These are phyloP conservation scores for Globisporangium irregulare DNA, from an alignment of 352 stramenopile genomes.

Conservation along the genomic window DNA sequence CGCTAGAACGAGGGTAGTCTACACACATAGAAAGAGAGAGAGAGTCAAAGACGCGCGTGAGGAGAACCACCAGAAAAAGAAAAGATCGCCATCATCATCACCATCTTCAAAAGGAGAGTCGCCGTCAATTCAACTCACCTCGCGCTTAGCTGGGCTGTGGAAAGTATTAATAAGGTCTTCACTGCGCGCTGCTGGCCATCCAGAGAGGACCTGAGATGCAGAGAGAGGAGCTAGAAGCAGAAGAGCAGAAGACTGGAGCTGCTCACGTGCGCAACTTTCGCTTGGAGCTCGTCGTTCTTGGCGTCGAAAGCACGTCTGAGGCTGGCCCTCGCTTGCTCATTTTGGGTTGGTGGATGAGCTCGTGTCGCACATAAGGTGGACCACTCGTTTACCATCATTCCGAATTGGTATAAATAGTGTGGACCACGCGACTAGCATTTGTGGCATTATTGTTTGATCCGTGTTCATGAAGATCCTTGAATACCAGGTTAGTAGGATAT, in stretches of 20 bases:
- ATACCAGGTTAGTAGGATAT: too few relatives aligned
- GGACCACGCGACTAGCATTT: neutral
- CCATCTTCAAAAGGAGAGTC: neutral
- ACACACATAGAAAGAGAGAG: neutral
- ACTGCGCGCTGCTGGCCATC: neutral
- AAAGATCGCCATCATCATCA: conserved; percentile 3
- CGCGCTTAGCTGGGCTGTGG: neutral
- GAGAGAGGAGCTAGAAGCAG: neutral
- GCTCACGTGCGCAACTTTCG: neutral
- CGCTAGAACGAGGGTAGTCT: neutral
- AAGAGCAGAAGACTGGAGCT: neutral
- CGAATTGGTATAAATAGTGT: neutral
- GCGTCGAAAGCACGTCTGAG: neutral
- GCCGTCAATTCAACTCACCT: conserved; percentile 1
- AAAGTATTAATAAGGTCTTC: neutral
- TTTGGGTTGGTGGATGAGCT: conserved; percentile 9
- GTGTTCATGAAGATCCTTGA: too few relatives aligned
- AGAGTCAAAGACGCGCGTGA: conserved; percentile 19
- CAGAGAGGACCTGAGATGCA: neutral
- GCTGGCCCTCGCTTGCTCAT: neutral
- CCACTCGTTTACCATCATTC: conserved; percentile 7
- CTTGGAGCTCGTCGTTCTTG: neutral
- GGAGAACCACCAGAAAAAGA: neutral
- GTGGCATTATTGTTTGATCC: too few relatives aligned
- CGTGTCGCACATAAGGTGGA: conserved; percentile 5